Evolutionary conservation across 768 basidiomycete species (phyloP), one percentile per base, ranked within the genome.

Genomic region (Polyporus arcularius): DNA sequence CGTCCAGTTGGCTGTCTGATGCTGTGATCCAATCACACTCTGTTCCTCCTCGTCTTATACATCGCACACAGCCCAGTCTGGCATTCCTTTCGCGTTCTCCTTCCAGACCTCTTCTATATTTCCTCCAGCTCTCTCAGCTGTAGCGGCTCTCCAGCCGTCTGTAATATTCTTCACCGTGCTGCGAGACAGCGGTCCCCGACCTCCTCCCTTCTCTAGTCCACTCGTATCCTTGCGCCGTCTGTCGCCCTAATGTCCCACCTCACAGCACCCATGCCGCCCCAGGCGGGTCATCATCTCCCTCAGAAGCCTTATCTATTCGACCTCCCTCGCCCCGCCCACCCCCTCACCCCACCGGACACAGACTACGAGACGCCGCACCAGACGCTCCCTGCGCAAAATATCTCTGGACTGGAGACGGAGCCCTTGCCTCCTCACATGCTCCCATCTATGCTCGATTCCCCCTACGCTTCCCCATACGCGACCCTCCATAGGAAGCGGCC

Each of bases 291-390:
- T 54, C 68, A 61, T 18, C 21, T 45, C 14, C 43, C 80, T 63
- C 76, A 79, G 65, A 82, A 79, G 67, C 77, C 79, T 14, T 74
- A 78, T 10, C 75, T 78, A 14, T 79, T 78, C 67, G 74, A 80
- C 48, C 59, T 82, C 31, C 68, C 67, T 78, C 72, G 80, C 76
- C 50, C 74, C 67, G 59, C 74, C 55, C 72, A 71, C 40, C 72
- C 70, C 4, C 65, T 72, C 46, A 73, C 71, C 9, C 74, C 74
- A 30, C 74, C 74, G 42, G 74, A 75, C 52, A 75, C 74, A 11
- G 74, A 75, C 60, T 65, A 69, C 43, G 72, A 73, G 48, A 56
- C 50, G 42, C 57, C 57, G 38, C 57, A 59, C 28, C 62, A 63
- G 57, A 53, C 52, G 18, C 46, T 55, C 28, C 61, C 56, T 52